These are phyloP conservation scores for Backusella mclennaniae DNA, from an alignment of 192 early-diverging fungal species.

Conservation along the genomic window DNA sequence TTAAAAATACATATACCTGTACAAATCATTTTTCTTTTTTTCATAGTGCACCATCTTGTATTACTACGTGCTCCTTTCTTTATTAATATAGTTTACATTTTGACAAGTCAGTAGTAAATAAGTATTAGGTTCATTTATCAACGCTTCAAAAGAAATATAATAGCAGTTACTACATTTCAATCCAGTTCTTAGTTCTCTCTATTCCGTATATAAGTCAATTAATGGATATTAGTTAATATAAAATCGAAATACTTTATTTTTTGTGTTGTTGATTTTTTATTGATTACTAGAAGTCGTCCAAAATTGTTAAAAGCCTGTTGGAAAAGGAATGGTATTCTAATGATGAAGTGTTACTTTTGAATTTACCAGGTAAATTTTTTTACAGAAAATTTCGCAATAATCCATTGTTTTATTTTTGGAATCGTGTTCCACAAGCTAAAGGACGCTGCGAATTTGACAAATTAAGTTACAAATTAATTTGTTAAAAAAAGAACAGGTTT, in stretches of 20 bases:
- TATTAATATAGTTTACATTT: neutral
- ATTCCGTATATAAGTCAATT: neutral
- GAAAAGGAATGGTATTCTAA: no score
- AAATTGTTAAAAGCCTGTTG: neutral
- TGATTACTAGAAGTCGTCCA: neutral
- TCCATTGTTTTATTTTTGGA: neutral
- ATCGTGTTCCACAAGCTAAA: neutral
- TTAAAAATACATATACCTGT: neutral
- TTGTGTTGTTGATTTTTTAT: neutral
- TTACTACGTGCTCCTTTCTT: neutral
- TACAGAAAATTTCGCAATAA: neutral
- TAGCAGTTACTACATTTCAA: neutral
- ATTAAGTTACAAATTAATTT: neutral
- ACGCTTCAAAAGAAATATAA: neutral
- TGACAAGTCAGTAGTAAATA: neutral
- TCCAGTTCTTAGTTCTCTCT: neutral
- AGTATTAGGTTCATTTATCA: neutral
- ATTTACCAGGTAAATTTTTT: neutral
- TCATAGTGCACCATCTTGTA: neutral
- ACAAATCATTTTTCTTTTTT: neutral
- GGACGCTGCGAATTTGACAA: neutral
- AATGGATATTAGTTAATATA: neutral
- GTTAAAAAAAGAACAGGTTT: neutral
- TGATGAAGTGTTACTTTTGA: neutral
- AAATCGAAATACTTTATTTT: neutral